A percentile compares a stretch with the other conserved stretches of the same genome.
phyloP scores from a whole-genome alignment of 441 rosid species.

The Aleurites moluccanus region DNA sequence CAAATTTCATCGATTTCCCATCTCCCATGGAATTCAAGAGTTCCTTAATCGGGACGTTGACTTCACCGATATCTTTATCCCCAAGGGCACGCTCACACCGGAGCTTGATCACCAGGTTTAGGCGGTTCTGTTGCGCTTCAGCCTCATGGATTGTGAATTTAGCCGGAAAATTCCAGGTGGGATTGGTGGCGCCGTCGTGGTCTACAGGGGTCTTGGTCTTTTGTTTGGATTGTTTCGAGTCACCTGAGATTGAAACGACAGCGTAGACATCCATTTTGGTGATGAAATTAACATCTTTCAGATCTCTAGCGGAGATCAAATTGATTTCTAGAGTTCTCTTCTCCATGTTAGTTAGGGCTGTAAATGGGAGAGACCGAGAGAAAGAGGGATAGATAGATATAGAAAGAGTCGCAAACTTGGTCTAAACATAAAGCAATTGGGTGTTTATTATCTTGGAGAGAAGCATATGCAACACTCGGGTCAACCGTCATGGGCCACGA shows the following conservation, averaged over 20 bases:
- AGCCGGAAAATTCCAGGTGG: conserved; percentile 56
- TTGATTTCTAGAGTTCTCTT: conserved; percentile 44
- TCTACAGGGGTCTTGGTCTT: conserved; percentile 45
- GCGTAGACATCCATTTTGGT: conserved; percentile 65
- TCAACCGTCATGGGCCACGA: neutral
- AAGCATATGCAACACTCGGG: neutral
- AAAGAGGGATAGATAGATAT: neutral
- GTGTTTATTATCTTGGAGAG: neutral
- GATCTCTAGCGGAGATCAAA: conserved; percentile 47
- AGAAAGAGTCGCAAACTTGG: neutral
- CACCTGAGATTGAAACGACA: conserved; percentile 48
- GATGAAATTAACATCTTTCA: conserved; percentile 51
- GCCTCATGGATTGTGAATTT: conserved; percentile 52
- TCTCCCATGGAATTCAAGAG: conserved; percentile 34
- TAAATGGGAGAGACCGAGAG: neutral
- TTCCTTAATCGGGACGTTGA: conserved; percentile 58
- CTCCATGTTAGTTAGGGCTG: conserved; percentile 28
- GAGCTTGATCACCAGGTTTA: conserved; percentile 48
- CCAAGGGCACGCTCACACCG: conserved; percentile 65
- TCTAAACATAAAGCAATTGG: neutral
- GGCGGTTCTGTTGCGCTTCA: conserved; percentile 44
- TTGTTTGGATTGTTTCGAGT: conserved; percentile 31
- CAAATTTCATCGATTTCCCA: conserved; percentile 30
- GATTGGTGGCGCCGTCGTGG: conserved; percentile 45
- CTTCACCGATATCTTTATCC: conserved; percentile 60